Evolutionary conservation across 2,329 filamentous ascomycete species (phyloP).

Genomic region (Zasmidium citrigriseum): DNA sequence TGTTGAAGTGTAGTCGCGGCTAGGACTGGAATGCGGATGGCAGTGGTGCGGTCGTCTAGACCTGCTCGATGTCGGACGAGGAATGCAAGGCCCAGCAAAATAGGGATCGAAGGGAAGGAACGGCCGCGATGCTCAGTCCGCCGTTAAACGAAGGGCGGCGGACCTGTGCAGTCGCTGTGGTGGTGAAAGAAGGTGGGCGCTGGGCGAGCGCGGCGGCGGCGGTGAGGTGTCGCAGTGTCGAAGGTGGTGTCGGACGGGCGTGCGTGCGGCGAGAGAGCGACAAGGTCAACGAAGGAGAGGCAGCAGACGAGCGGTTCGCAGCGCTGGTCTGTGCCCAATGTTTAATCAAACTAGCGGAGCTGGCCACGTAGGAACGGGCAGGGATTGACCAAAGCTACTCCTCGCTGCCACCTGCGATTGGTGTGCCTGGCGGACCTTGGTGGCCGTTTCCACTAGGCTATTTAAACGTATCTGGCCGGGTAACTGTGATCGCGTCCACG

Average conservation of each 20-base stretch:
- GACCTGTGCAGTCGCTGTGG: conserved; percentile 6
- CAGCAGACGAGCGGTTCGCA: too few species aligned
- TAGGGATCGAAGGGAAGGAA: conserved; percentile 15
- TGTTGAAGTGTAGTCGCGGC: conserved; percentile 7
- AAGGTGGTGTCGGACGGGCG: background rate
- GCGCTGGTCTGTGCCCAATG: too few species aligned
- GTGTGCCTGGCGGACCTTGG: background rate
- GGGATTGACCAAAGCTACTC: background rate
- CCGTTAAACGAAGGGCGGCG: conserved; percentile 24
- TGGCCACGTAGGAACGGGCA: background rate
- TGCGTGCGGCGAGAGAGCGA: background rate
- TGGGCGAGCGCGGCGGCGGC: background rate
- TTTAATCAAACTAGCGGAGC: too few species aligned
- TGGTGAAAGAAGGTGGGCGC: conserved; percentile 4
- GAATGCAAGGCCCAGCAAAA: conserved; percentile 12
- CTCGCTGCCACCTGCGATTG: background rate
- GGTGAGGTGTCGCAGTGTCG: background rate
- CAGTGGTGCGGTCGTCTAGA: conserved; percentile 15
- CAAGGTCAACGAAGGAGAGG: conserved; percentile 1
- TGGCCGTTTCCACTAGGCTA: too few species aligned
- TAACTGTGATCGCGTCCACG: background rate
- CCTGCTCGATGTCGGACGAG: conserved; percentile 8
- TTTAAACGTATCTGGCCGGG: background rate
- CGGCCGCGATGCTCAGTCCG: conserved; percentile 15
- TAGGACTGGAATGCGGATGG: conserved; percentile 21